A percentile compares a stretch with the other conserved stretches of the same genome.
Conservation (phyloP, 2,329 filamentous ascomycete genomes). For the Raffaelea deltoideospora region DNA sequence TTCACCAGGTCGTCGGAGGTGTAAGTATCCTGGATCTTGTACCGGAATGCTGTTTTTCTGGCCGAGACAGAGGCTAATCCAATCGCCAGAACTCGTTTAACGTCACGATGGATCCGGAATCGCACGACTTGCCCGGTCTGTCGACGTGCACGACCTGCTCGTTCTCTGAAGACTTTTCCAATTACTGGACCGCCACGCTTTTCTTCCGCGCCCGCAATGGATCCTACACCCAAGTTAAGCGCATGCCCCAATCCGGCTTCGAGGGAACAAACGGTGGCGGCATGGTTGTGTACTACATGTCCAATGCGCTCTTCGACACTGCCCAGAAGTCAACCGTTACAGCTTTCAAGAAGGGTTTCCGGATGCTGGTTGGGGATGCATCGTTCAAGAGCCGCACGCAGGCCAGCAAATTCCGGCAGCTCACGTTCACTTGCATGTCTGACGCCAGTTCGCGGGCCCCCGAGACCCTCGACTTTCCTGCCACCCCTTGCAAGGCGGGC, state of each 20-base stretch:
- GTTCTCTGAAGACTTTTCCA: conserved; percentile 20
- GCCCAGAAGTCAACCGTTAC: conserved; percentile 22
- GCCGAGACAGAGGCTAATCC: too few relatives aligned
- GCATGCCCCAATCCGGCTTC: conserved; percentile 22
- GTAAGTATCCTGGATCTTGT: conserved; percentile 11
- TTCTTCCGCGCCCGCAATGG: conserved; percentile 25
- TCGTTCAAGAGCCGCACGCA: conserved; percentile 18
- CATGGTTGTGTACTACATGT: conserved; percentile 32
- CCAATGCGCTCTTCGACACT: conserved; percentile 21
- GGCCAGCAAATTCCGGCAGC: conserved; percentile 21
- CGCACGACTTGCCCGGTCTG: conserved; percentile 16
- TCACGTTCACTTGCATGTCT: conserved; percentile 24
- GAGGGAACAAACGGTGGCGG: conserved; percentile 25
- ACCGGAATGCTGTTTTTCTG: neutral
- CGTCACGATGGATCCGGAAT: conserved; percentile 21
- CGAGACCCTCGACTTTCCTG: conserved; percentile 23
- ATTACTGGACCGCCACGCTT: conserved; percentile 22
- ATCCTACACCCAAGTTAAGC: conserved; percentile 24
- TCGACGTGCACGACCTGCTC: conserved; percentile 29
- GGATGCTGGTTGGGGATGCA: conserved; percentile 30
- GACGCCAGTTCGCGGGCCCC: conserved; percentile 21
- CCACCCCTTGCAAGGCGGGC: conserved; percentile 18
- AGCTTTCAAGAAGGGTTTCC: conserved; percentile 31
- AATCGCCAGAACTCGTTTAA: conserved; percentile 29
- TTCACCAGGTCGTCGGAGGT: conserved; percentile 44